Percentiles rank a stretch among this genome's conserved stretches.
phyloP scores from a whole-genome alignment of 2,329 filamentous ascomycete genomes.

The Purpureocillium takamizusanense region DNA sequence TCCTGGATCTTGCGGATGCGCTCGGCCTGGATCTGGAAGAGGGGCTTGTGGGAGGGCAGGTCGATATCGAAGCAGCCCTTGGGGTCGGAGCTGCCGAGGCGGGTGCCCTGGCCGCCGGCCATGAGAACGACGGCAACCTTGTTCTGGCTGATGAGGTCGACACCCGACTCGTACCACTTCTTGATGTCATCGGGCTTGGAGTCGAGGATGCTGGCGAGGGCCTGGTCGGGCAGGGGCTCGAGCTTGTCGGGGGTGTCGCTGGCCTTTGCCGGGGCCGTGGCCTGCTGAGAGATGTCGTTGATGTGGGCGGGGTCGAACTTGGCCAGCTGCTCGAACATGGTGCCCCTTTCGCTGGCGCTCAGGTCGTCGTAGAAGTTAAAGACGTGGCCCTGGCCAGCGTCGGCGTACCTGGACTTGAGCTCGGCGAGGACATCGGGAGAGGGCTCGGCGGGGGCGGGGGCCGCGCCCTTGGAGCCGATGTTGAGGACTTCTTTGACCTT shows the following conservation, averaged over 20 bases:
- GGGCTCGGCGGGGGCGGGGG: conserved; percentile 38
- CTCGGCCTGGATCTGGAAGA: conserved; percentile 97
- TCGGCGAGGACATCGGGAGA: conserved; percentile 57
- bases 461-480: conserved; percentile 21
- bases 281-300: conserved; percentile 76
- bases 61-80: conserved; percentile 98
- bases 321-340: conserved; percentile 72
- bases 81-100: conserved; percentile 86
- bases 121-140: conserved; percentile 84
- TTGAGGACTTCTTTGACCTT: conserved; percentile 33
- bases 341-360: conserved; percentile 59
- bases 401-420: conserved; percentile 63
- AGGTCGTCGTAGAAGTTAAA: conserved; percentile 79
- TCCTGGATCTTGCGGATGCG: conserved; percentile 79
- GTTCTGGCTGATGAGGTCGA: conserved; percentile 71
- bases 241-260: conserved; percentile 49
- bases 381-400: conserved; percentile 71
- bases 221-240: conserved; percentile 80
- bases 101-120: conserved; percentile 93
- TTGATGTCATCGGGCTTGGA: conserved; percentile 69
- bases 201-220: conserved; percentile 85
- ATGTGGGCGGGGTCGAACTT: conserved; percentile 78
- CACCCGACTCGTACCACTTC: conserved; percentile 73
- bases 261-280: conserved; percentile 66
- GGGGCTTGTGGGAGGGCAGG: conserved; percentile 81